These are phyloP conservation scores for Cardamine resedifolia DNA, from an alignment of 345 rosid species.

Conservation along the genomic window DNA sequence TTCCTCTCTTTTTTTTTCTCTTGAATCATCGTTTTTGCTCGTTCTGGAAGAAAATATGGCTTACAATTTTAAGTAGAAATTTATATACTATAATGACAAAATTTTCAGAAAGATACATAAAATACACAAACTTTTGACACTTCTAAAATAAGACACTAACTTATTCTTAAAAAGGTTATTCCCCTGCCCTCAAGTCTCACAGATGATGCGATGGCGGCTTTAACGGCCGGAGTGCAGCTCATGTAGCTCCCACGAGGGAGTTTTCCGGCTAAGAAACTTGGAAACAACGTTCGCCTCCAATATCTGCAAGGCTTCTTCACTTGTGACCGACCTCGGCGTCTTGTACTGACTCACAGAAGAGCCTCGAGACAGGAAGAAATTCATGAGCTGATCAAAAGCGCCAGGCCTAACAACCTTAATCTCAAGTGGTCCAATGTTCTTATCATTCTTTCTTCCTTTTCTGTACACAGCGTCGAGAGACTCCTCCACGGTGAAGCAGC, in stretches of 20 bases:
- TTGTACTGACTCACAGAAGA: slow-evolving; percentile 93
- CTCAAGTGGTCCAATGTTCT: slow-evolving; percentile 75
- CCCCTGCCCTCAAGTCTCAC: slow-evolving; percentile 14
- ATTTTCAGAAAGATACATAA: background rate
- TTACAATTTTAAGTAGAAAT: too few species aligned
- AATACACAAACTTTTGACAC: background rate
- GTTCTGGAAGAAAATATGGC: background rate
- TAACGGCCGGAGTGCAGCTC: slow-evolving; percentile 13
- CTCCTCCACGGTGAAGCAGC: slow-evolving; percentile 72
- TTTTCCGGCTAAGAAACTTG: slow-evolving; percentile 51
- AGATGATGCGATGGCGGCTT: background rate
- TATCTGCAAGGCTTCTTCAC: slow-evolving; percentile 49
- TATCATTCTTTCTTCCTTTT: slow-evolving; percentile 60
- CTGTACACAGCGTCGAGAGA: slow-evolving; percentile 78
- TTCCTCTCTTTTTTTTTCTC: too few species aligned
- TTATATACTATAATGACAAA: too few species aligned
- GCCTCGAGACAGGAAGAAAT: slow-evolving; percentile 64
- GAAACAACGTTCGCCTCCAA: slow-evolving; percentile 61
- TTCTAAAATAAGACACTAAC: background rate
- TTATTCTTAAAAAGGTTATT: too few species aligned
- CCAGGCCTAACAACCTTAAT: slow-evolving; percentile 69
- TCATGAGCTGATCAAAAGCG: slow-evolving; percentile 78
- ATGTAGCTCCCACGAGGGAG: slow-evolving; percentile 56
- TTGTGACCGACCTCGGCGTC: slow-evolving; percentile 81
- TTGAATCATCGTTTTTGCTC: too few species aligned